Percentiles rank a stretch among this genome's conserved stretches.
phyloP scores from a whole-genome alignment of 805 yeast species.

The Metschnikowia corniflorae region DNA sequence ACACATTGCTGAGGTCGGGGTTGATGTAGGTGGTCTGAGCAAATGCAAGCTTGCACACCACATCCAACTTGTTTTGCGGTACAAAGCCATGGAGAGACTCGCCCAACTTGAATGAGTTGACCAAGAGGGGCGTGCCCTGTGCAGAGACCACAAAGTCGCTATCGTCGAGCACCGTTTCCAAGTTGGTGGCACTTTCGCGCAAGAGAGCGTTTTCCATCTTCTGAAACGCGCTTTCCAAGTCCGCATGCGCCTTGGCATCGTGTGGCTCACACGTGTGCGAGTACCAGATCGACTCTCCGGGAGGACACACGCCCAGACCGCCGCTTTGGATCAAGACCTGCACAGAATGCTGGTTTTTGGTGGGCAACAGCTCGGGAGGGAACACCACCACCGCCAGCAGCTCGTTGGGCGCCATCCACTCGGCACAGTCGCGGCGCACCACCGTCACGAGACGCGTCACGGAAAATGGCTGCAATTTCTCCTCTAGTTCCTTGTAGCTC shows the following conservation, averaged over 20 bases:
- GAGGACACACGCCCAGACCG: constrained; percentile 82
- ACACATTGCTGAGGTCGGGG: constrained; percentile 38
- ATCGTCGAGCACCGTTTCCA: constrained; percentile 39
- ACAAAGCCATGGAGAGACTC: constrained; percentile 80
- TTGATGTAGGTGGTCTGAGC: constrained; percentile 36
- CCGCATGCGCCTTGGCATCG: constrained; percentile 65
- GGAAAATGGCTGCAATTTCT: constrained; percentile 43
- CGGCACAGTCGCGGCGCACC: constrained; percentile 81
- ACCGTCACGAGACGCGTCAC: constrained; percentile 76
- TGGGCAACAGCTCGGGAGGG: constrained; percentile 77
- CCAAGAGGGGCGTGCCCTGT: constrained; percentile 56
- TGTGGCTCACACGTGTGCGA: constrained; percentile 69
- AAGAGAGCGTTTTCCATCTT: constrained; percentile 77
- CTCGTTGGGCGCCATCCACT: constrained; percentile 89
- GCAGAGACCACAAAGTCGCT: constrained; percentile 34
- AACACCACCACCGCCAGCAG: constrained; percentile 84
- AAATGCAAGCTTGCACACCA: constrained; percentile 40
- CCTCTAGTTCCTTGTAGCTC: constrained; percentile 43
- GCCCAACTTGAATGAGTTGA: constrained; percentile 82
- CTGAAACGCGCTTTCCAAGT: constrained; percentile 73
- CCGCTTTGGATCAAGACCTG: constrained; percentile 87
- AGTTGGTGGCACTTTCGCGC: constrained; percentile 65
- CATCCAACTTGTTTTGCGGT: constrained; percentile 63
- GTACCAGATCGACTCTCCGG: constrained; percentile 89
- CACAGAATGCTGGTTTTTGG: constrained; percentile 66